Conservation (phyloP, 2,329 filamentous ascomycete genomes). For the Metarhizium brunneum region DNA sequence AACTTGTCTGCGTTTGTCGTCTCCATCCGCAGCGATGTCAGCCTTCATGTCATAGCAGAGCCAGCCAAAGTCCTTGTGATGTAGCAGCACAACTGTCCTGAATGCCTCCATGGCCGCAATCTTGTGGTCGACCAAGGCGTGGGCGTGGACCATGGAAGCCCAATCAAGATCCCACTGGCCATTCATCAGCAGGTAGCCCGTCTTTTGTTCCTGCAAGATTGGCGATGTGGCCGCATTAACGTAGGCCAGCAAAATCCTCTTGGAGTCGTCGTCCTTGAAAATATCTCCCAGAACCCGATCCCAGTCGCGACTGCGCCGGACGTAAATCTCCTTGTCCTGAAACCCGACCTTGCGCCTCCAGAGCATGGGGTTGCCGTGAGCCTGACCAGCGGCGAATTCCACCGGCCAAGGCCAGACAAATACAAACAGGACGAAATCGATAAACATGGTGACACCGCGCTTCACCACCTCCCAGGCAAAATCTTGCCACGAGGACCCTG, state of each 20-base stretch:
- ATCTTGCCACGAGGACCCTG: constrained; percentile 44
- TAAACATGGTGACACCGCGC: constrained; percentile 56
- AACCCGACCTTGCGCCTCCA: constrained; percentile 76
- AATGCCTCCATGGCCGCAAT: constrained; percentile 56
- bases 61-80: constrained; percentile 62
- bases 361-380: constrained; percentile 49
- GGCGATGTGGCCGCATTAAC: constrained; percentile 62
- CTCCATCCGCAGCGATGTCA: constrained; percentile 42
- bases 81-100: constrained; percentile 59
- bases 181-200: constrained; percentile 80
- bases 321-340: constrained; percentile 68
- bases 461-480: constrained; percentile 47
- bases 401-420: constrained; percentile 67
- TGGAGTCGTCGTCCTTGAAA: constrained; percentile 39
- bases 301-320: constrained; percentile 70
- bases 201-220: constrained; percentile 62
- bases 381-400: constrained; percentile 57
- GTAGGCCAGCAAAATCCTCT: constrained; percentile 49
- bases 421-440: constrained; percentile 63
- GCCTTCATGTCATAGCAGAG: constrained; percentile 48
- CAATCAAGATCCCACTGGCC: constrained; percentile 84
- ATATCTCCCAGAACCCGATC: constrained; percentile 49
- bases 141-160: constrained; percentile 66
- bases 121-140: constrained; percentile 57
- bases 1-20: constrained; percentile 62